Evolutionary conservation across 2,329 filamentous ascomycete genomes (phyloP), one percentile per base, ranked within the genome.

Genomic region (Neophaeococcomyces mojaviensis): DNA sequence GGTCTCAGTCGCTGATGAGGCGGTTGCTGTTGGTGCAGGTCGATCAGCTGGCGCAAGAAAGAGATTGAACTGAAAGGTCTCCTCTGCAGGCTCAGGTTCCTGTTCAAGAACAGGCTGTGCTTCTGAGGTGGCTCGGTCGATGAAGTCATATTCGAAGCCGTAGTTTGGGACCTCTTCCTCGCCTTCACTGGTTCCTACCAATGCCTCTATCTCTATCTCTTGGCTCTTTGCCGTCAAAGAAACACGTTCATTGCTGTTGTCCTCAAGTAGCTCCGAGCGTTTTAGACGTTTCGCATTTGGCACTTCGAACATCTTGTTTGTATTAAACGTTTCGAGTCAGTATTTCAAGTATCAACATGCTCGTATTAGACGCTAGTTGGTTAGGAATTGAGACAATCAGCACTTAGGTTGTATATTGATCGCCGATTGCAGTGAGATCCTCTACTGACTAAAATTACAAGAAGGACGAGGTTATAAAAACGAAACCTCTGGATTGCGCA

Each of bases 101-200:
- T 36, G 10, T 37, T 19, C 35, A 28, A 12, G 35, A 28, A 31
- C 22, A 12, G 18, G 15, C 28, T 37, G 12, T 28, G 39, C 13
- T 34, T n/a, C n/a, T 24, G 35, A 19, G 13, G n/a, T 8, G n/a
- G 31, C 8, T 39, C 31, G 47, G 6, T 50, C 26, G 22, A 56
- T 47, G 40, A 55, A 53, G 18, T 56, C 54, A 39, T 56, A 56
- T 19, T 54, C 47, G 44, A 56, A 56, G 19, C 54, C 52, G 35
- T 56, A 56, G 13, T 47, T 35, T 13, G 33, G 24, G 2, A 32
- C 20, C 3, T n/a, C n/a, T 34, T 47, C 15, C 22, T 32, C 28
- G 7, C 12, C 41, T 2, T 35, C 15, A 28, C 34, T 35, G 4
- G 34, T 26, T 10, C 34, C 40, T 16, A 13, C 16, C 16, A n/a